phyloP scores from a whole-genome alignment of 2,329 filamentous ascomycete genomes.

The Sordariomycetes sp. region DNA sequence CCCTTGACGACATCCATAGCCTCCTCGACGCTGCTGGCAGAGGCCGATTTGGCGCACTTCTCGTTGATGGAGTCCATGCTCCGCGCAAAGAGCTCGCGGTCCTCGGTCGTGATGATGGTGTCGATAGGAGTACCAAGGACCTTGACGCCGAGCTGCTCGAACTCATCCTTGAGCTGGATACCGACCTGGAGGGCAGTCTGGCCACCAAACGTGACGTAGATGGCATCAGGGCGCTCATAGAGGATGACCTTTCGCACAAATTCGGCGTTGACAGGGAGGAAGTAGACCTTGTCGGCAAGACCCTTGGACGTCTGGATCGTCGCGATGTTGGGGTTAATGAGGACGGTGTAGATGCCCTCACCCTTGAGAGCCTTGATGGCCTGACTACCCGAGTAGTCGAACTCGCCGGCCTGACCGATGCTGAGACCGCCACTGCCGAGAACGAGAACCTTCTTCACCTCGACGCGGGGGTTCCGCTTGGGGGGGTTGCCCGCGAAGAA shows the following conservation, averaged over 20 bases:
- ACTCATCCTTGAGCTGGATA: conserved; percentile 95
- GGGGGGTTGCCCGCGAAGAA: conserved; percentile 18
- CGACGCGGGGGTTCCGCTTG: conserved; percentile 61
- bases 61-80: conserved; percentile 98
- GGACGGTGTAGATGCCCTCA: conserved; percentile 92
- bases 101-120: conserved; percentile 96
- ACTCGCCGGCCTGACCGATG: conserved; percentile 96
- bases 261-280: conserved; percentile 90
- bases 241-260: conserved; percentile 97
- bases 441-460: conserved; percentile 88
- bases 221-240: conserved; percentile 87
- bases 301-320: conserved; percentile 98
- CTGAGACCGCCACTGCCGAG: conserved; percentile 89
- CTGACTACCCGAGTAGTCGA: conserved; percentile 96
- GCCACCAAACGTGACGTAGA: conserved; percentile 95
- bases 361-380: conserved; percentile 97
- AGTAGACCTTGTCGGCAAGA: conserved; percentile 96
- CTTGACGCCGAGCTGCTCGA: conserved; percentile 80
- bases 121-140: conserved; percentile 94
- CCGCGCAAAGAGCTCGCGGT: conserved; percentile 90
- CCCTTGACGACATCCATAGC: conserved; percentile 76
- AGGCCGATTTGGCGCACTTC: conserved; percentile 95
- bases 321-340: conserved; percentile 98
- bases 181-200: conserved; percentile 95
- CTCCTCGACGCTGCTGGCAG: conserved; percentile 78